Percentiles rank a stretch among this genome's conserved stretches.
Evolutionary conservation across 441 rosid species (phyloP).

Genomic region (Gossypium trilobum): DNA sequence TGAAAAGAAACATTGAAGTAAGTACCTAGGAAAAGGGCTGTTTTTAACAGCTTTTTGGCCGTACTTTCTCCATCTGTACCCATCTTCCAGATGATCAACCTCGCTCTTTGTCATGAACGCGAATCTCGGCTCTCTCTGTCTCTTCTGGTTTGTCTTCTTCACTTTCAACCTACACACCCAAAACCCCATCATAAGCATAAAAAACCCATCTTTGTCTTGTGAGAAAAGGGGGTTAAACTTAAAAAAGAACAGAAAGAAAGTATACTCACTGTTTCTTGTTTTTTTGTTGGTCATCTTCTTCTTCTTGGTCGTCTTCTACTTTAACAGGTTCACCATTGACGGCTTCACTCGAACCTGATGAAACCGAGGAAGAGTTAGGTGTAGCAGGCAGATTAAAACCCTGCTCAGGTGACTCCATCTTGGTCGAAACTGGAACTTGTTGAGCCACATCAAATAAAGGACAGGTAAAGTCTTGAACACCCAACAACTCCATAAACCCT

Average conservation of each 20-base stretch:
- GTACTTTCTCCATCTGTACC: slow-evolving; percentile 68
- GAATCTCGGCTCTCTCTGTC: slow-evolving; percentile 53
- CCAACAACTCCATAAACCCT: slow-evolving; percentile 76
- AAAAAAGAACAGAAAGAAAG: neutral
- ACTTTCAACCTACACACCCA: slow-evolving; percentile 31
- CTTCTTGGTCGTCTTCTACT: slow-evolving; percentile 22
- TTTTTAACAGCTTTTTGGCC: slow-evolving; percentile 66
- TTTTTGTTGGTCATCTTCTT: slow-evolving; percentile 27
- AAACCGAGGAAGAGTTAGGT: slow-evolving; percentile 60
- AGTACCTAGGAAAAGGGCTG: slow-evolving; percentile 59
- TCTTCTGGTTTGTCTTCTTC: slow-evolving; percentile 48
- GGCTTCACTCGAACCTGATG: slow-evolving; percentile 57
- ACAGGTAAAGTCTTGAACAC: slow-evolving; percentile 29
- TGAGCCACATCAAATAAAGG: slow-evolving; percentile 20
- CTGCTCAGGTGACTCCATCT: slow-evolving; percentile 31
- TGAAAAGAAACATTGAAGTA: slow-evolving; percentile 2
- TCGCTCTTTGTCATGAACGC: slow-evolving; percentile 70
- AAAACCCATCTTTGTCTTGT: neutral
- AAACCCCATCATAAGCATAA: neutral
- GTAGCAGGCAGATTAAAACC: slow-evolving; percentile 47
- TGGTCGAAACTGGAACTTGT: slow-evolving; percentile 17
- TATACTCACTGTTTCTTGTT: slow-evolving; percentile 28
- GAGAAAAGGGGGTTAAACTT: neutral
- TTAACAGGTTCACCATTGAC: slow-evolving; percentile 29
- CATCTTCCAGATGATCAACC: slow-evolving; percentile 59